Conservation (phyloP, 164 flowering plant species). For the Vitis vinifera region DNA sequence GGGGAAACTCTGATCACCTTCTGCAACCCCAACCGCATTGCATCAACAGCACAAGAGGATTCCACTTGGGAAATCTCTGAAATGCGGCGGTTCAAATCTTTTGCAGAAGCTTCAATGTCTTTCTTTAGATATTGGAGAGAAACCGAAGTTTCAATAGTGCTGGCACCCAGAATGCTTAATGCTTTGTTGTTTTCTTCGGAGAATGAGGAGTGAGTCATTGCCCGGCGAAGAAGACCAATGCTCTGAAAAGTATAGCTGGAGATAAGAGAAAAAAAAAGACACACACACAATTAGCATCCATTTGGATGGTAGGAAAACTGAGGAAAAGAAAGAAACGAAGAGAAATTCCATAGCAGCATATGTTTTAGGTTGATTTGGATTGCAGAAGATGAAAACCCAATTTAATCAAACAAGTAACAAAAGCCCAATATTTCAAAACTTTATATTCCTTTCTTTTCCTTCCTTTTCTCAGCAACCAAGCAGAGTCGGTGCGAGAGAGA, state of each 20-base stretch:
- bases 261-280: not conserved
- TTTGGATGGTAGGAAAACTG: not conserved
- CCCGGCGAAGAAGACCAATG: constrained; percentile 49
- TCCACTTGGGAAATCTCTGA: constrained; percentile 41
- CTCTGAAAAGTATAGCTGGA: constrained; percentile 55
- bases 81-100: constrained; percentile 44
- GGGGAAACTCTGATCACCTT: constrained; percentile 64
- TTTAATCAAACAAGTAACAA: not conserved
- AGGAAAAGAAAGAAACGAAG: not conserved
- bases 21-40: constrained; percentile 52
- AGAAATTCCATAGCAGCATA: not conserved
- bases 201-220: constrained; percentile 77
- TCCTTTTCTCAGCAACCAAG: not conserved
- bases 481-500: not conserved
- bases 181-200: constrained; percentile 74
- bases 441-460: not conserved
- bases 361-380: not conserved
- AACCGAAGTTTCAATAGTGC: constrained; percentile 45
- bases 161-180: constrained; percentile 55
- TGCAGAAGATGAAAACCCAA: not conserved
- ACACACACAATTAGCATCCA: not conserved
- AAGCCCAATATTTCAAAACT: not conserved
- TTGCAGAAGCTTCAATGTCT: constrained; percentile 50
- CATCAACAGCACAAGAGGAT: constrained; percentile 56
- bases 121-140: constrained; percentile 31